phyloP scores from a whole-genome alignment of 768 basidiomycete genomes.

The Tephrocybe rancida region DNA sequence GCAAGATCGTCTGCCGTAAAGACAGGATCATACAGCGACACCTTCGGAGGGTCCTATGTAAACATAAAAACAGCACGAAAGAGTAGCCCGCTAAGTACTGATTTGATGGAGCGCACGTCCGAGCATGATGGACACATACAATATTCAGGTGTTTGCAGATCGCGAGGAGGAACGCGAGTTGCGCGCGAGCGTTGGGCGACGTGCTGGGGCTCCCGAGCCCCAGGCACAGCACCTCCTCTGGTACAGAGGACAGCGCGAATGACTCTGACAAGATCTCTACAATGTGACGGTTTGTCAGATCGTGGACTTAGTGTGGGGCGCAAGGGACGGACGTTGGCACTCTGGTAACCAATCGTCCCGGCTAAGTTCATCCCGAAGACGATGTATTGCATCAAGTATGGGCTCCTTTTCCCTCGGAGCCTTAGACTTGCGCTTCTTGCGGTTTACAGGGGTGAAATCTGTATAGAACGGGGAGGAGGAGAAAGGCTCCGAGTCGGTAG shows the following conservation, averaged over 20 bases:
- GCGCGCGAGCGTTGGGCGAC: constrained; percentile 63
- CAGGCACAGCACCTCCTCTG: constrained; percentile 58
- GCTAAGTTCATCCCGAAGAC: constrained; percentile 46
- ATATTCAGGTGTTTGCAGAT: constrained; percentile 56
- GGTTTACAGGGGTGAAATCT: constrained; percentile 53
- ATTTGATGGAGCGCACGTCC: constrained; percentile 10
- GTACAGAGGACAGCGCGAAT: constrained; percentile 25
- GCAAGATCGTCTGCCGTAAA: constrained; percentile 61
- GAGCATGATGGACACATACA: constrained; percentile 45
- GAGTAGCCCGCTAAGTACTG: constrained; percentile 1
- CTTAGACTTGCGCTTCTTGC: constrained; percentile 55
- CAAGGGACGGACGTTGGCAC: constrained; percentile 50
- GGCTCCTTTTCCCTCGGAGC: constrained; percentile 29
- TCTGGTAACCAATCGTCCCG: constrained; percentile 55
- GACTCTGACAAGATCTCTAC: constrained; percentile 39
- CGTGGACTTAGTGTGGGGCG: constrained; percentile 7
- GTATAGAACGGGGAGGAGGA: constrained; percentile 44
- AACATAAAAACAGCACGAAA: constrained; percentile 11
- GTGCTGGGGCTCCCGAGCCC: constrained; percentile 73
- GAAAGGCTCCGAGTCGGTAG: constrained; percentile 7
- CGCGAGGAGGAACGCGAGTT: constrained; percentile 67
- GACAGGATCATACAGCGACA: constrained; percentile 73
- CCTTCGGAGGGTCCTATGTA: constrained; percentile 45
- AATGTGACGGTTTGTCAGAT: constrained; percentile 13
- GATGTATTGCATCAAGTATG: constrained; percentile 40